phyloP scores from a whole-genome alignment of 768 basidiomycete species.

The Phaeolepiota aurea region DNA sequence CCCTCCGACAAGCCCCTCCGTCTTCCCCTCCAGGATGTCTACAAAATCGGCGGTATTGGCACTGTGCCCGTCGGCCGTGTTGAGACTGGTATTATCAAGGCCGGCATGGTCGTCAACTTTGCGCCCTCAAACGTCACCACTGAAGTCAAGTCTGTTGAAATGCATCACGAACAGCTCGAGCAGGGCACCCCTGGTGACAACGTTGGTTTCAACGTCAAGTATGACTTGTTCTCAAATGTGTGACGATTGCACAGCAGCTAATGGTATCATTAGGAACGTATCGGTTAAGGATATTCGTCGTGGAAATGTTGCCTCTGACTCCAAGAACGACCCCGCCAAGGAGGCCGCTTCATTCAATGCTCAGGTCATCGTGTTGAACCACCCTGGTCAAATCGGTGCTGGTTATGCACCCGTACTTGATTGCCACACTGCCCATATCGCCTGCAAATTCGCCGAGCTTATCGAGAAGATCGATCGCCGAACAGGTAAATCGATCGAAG shows the following conservation, averaged over 20 bases:
- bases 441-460: conserved; percentile 98
- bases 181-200: conserved; percentile 97
- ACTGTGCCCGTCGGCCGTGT: conserved; percentile 99
- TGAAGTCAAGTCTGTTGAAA: conserved; percentile 99
- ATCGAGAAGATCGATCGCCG: conserved; percentile 99
- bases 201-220: conserved; percentile 99
- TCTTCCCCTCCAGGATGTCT: conserved; percentile 99
- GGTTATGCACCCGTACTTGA: conserved; percentile 99
- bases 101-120: conserved; percentile 97
- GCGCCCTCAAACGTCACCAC: conserved; percentile 98
- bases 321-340: conserved; percentile 99
- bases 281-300: conserved; percentile 99
- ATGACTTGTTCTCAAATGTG: conserved; percentile 15
- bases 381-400: conserved; percentile 99
- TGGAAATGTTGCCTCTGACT: conserved; percentile 98
- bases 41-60: conserved; percentile 99
- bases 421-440: conserved; percentile 99
- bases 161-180: conserved; percentile 98
- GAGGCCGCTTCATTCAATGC: conserved; percentile 99
- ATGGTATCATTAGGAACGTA: conserved; percentile 80
- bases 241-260: conserved; percentile 2
- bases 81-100: conserved; percentile 99
- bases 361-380: conserved; percentile 99
- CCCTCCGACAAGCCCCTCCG: conserved; percentile 99
- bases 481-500: conserved; percentile 89